Evolutionary conservation across 2,329 filamentous ascomycete genomes (phyloP), one percentile per base, ranked within the genome.

Genomic region (Chlorencoelia australis): DNA sequence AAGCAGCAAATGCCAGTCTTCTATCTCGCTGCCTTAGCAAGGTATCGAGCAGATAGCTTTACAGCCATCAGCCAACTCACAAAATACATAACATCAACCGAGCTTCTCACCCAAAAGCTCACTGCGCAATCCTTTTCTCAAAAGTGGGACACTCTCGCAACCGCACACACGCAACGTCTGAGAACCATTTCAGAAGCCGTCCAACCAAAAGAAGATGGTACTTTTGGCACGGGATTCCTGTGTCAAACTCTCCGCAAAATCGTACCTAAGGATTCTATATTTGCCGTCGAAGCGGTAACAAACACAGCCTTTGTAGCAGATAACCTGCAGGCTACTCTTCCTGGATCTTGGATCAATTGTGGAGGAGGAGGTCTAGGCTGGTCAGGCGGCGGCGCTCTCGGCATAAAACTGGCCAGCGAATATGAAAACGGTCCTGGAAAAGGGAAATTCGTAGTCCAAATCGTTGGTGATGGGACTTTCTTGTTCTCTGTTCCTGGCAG

Each of bases 331-430:
- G 69, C 75, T 2, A 76, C 69, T 0, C 52, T 75, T 0, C 82
- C 83, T 0, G 81, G 82, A 0, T 76, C 74, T 0, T 87, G 79
- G 79, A 75, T 89, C 51, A 88, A 87, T 56, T 88, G 82, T 53
- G 83, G 83, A 1, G 83, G 80, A 1, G 83, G 82, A 10, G 84
- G 84, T 2, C 73, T 89, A 0, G 83, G 83, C 2, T 89, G 83
- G 83, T 82, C 76, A 8, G 83, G 82, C 10, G 83, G 84, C 10
- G 83, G 65, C 35, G 79, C 80, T 0, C 58, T 89, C 3, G 84
- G 83, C 2, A 78, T 88, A 52, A 87, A 88, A 55, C 68, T 89
- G 6, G 84, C 81, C 0, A 66, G 68, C 0, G 69, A 47, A 10
- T 40, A 36, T 13, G 61, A 67, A 22, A 66, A 68, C 6, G 67